Evolutionary conservation across 352 stramenopile genomes (phyloP).

Genomic region (Phytophthora capsici): DNA sequence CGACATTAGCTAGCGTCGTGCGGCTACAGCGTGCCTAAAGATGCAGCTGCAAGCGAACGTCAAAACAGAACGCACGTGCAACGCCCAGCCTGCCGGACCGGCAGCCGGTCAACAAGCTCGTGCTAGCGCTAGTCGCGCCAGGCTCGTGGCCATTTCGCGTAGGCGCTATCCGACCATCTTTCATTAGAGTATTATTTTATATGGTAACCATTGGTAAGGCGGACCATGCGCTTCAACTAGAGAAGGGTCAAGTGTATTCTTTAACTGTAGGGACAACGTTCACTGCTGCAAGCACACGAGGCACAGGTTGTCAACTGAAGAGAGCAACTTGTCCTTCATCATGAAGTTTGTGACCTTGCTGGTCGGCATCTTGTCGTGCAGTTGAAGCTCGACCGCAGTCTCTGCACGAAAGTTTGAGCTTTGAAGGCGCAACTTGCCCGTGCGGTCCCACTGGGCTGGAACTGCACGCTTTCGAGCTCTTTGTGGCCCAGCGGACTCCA

Average conservation of each 20-base stretch:
- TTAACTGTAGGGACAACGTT: neutral
- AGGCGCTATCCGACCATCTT: constrained; percentile 1
- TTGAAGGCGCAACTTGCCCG: constrained; percentile 12
- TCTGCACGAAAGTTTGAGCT: constrained; percentile 22
- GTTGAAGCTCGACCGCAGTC: constrained; percentile 14
- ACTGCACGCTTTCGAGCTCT: constrained; percentile 10
- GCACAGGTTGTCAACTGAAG: constrained; percentile 6
- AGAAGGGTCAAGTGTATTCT: neutral
- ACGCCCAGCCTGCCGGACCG: too few relatives aligned
- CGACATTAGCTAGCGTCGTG: constrained; percentile 11
- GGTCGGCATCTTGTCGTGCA: constrained; percentile 5
- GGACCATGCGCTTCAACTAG: neutral
- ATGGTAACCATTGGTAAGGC: too few relatives aligned
- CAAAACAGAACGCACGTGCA: constrained; percentile 22
- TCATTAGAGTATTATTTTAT: too few relatives aligned
- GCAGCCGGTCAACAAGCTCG: constrained; percentile 31
- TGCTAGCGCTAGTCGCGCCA: constrained; percentile 7
- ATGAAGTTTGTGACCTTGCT: too few relatives aligned
- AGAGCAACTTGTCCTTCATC: neutral
- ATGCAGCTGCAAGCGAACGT: neutral
- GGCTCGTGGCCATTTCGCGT: constrained; percentile 4
- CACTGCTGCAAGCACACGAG: neutral
- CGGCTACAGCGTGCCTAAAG: constrained; percentile 2
- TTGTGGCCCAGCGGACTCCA: constrained; percentile 19
- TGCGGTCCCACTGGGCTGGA: constrained; percentile 29